Conservation (phyloP, 2,329 filamentous ascomycete genomes). For the Fusarium pilosicola region DNA sequence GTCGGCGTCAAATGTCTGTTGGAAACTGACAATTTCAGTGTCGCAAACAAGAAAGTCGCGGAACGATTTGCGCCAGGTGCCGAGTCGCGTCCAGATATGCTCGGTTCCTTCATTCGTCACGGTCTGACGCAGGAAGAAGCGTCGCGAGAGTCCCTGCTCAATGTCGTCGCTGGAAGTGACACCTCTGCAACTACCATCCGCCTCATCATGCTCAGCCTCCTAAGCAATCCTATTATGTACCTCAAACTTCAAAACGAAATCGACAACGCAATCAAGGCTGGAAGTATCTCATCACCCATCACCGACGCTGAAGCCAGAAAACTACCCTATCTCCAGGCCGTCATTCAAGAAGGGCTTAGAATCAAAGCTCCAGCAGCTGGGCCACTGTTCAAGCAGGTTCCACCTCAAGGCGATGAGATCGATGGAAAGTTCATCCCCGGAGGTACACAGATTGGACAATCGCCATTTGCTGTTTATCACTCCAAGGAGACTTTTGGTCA, state of each 20-base stretch:
- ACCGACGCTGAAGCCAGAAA: conserved; percentile 48
- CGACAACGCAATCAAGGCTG: conserved; percentile 56
- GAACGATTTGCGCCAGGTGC: neutral
- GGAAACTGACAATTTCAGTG: neutral
- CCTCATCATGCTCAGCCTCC: conserved; percentile 61
- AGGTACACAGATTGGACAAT: conserved; percentile 46
- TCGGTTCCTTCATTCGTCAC: conserved; percentile 54
- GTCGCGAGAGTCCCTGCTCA: conserved; percentile 47
- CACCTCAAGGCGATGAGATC: conserved; percentile 41
- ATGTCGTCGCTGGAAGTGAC: conserved; percentile 52
- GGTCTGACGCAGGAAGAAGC: conserved; percentile 49
- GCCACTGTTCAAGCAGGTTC: conserved; percentile 48
- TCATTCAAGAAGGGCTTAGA: conserved; percentile 60
- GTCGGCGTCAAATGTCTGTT: accelerated
- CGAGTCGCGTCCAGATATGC: conserved; percentile 47
- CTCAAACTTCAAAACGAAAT: conserved; percentile 60
- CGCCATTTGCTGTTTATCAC: conserved; percentile 47
- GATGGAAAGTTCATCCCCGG: conserved; percentile 53
- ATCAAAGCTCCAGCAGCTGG: conserved; percentile 57
- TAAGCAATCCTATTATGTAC: conserved; percentile 60
- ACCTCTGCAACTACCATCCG: conserved; percentile 53
- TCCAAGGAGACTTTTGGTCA: conserved; percentile 47
- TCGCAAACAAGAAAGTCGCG: conserved; percentile 5
- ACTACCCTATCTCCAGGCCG: conserved; percentile 61
- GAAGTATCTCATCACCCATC: conserved; percentile 32